Conservation (phyloP, 2,329 filamentous ascomycete species). For the Penicillium sclerotigenum region DNA sequence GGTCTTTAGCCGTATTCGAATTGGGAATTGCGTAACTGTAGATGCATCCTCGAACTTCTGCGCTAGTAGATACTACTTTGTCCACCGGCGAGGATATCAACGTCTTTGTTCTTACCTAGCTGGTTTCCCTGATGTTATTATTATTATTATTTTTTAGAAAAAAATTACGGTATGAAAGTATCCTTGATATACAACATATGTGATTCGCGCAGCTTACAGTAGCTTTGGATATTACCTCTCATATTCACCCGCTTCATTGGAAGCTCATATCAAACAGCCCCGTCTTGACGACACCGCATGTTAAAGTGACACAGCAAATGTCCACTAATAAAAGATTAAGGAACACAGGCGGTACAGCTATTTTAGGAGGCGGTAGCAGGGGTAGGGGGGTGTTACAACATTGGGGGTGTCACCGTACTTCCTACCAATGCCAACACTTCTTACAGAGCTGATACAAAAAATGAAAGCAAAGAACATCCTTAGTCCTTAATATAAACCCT, state of each 20-base stretch:
- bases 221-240: not conserved
- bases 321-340: too few species aligned
- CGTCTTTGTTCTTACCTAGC: not conserved
- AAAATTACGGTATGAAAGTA: not conserved
- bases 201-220: not conserved
- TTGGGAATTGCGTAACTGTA: not conserved
- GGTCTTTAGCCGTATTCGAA: slow-evolving; percentile 13
- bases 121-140: not conserved
- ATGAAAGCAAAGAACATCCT: not conserved
- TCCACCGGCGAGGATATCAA: not conserved
- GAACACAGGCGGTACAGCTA: too few species aligned
- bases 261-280: not conserved
- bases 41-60: not conserved
- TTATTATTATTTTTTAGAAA: too few species aligned
- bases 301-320: too few species aligned
- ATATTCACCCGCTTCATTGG: not conserved
- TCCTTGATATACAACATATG: not conserved
- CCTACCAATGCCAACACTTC: not conserved
- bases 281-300: not conserved
- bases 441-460: not conserved
- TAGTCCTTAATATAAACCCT: not conserved
- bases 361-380: too few species aligned
- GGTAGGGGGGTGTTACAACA: too few species aligned
- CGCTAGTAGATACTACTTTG: not conserved
- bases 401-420: too few species aligned